Percentiles rank a stretch among this genome's conserved stretches.
These are phyloP conservation scores for Microcyclospora pomicola DNA, from an alignment of 2,329 filamentous ascomycete species.

Conservation along the genomic window DNA sequence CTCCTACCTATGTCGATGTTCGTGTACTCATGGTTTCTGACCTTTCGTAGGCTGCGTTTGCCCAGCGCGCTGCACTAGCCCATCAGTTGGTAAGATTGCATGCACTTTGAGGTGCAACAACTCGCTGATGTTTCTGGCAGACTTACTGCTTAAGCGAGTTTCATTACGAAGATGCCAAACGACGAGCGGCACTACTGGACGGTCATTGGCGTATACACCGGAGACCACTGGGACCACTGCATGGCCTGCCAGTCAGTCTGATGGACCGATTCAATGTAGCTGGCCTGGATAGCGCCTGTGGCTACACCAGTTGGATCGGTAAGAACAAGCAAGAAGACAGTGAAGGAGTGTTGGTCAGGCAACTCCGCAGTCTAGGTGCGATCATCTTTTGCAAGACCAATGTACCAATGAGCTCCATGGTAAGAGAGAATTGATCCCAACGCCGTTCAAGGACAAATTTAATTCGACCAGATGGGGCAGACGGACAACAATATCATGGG, in stretches of 20 bases:
- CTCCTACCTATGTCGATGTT: too few relatives aligned
- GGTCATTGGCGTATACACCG: slow-evolving; percentile 3
- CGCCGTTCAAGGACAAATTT: not conserved
- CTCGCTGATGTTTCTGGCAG: not conserved
- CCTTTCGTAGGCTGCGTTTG: slow-evolving; percentile 1
- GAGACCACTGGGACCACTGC: slow-evolving; percentile 4
- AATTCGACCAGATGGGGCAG: slow-evolving; percentile 7
- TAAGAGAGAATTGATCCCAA: not conserved
- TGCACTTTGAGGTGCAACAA: not conserved
- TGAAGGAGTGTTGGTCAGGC: slow-evolving; percentile 5
- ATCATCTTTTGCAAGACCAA: slow-evolving; percentile 10
- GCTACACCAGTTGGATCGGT: slow-evolving; percentile 7
- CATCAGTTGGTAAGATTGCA: slow-evolving; percentile 2
- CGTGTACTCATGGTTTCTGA: too few relatives aligned
- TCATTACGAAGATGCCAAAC: slow-evolving; percentile 2
- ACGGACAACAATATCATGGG: slow-evolving; percentile 11
- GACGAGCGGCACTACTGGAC: slow-evolving; percentile 5
- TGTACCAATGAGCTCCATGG: slow-evolving; percentile 8
- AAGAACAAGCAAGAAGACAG: slow-evolving; percentile 2
- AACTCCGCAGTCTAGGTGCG: slow-evolving; percentile 6
- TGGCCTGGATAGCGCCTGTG: slow-evolving; percentile 7
- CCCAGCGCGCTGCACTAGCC: slow-evolving; percentile 3
- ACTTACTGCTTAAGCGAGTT: slow-evolving; percentile 5
- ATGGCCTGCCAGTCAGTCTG: slow-evolving; percentile 9
- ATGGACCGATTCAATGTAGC: slow-evolving; percentile 7